Percentiles rank a stretch among this genome's conserved stretches.
Evolutionary conservation across 768 basidiomycete genomes (phyloP).

Genomic region (Boletus fagicola): DNA sequence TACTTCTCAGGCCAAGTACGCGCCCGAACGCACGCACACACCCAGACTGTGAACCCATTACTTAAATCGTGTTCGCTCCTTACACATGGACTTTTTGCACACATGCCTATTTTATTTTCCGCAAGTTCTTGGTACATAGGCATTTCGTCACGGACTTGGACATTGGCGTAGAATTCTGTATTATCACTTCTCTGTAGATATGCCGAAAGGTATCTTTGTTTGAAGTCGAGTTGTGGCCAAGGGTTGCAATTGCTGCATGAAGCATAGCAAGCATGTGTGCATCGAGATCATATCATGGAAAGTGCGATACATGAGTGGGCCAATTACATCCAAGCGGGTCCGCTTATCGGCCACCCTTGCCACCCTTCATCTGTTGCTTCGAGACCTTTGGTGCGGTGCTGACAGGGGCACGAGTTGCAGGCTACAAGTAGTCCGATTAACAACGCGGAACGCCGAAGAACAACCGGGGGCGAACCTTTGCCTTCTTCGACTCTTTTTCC

Average conservation of each 20-base stretch:
- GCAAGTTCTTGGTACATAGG: constrained; percentile 8
- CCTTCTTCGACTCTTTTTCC: constrained; percentile 91
- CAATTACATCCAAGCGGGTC: constrained; percentile 3
- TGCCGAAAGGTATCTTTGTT: background rate
- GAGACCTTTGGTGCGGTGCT: constrained; percentile 79
- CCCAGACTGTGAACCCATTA: constrained; percentile 21
- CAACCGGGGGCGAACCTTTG: constrained; percentile 49
- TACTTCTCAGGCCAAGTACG: constrained; percentile 53
- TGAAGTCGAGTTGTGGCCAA: background rate
- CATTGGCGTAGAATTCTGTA: constrained; percentile 17
- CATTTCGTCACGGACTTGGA: constrained; percentile 5
- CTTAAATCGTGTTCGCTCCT: background rate
- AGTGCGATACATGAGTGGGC: constrained; percentile 25
- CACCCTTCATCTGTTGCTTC: constrained; percentile 96
- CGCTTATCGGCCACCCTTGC: constrained; percentile 69
- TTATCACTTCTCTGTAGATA: constrained; percentile 9
- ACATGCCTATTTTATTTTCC: constrained; percentile 6
- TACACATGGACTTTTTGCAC: constrained; percentile 13
- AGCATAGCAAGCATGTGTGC: constrained; percentile 10
- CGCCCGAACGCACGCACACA: constrained; percentile 36
- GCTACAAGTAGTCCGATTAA: constrained; percentile 37
- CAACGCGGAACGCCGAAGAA: background rate
- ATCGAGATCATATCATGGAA: constrained; percentile 21
- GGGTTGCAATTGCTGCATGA: background rate
- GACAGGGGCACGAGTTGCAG: constrained; percentile 48